Evolutionary conservation across 192 early-diverging fungal species (phyloP), one percentile per base, ranked within the genome.

Genomic region (Coemansia sp.): DNA sequence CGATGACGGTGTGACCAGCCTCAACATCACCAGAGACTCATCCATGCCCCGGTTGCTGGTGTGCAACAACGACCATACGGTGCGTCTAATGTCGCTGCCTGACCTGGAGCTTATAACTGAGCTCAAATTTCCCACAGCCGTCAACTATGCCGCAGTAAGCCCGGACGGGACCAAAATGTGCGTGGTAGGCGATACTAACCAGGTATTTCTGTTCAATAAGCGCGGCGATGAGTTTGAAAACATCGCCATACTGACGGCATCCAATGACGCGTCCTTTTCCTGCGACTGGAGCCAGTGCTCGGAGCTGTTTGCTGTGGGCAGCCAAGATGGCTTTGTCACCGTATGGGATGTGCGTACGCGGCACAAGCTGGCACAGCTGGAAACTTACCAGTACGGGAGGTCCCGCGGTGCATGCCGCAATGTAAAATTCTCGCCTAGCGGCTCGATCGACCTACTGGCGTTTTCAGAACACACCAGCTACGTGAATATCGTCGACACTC

Each of bases 221-320:
- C 83, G 63, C 82, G 52, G 74, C 70, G 42, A 73, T 61, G 63
- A 72, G 3, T 96, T 94, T 65, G 80, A 86, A 56, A 69, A 81
- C 50, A 81, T 90, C n/a, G 81, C 81, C 0, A 88, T 87, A 11
- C 73, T 91, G 63, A 87, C 68, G 78, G 93, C 86, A 0, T 82
- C 85, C 9, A 86, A 79, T 37, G 93, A 95, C 53, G 91, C 96
- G 0, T 88, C 90, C 8, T 98, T 96, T 58, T 94, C 91, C 6
- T 95, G 94, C 68, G 86, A 94, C 23, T 98, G 94, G 92, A 96
- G 90, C 67, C 92, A 94, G 53, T 78, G 86, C 13, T 93, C 90
- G 1, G 90, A 93, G 56, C 90, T 87, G 62, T 98, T 98, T 82
- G 96, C 96, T 0, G 94, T 98, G 1, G 94, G 93, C 10, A 93